Conservation (phyloP, 1,139 yeast species). For the Debaryomyces nepalensis region DNA sequence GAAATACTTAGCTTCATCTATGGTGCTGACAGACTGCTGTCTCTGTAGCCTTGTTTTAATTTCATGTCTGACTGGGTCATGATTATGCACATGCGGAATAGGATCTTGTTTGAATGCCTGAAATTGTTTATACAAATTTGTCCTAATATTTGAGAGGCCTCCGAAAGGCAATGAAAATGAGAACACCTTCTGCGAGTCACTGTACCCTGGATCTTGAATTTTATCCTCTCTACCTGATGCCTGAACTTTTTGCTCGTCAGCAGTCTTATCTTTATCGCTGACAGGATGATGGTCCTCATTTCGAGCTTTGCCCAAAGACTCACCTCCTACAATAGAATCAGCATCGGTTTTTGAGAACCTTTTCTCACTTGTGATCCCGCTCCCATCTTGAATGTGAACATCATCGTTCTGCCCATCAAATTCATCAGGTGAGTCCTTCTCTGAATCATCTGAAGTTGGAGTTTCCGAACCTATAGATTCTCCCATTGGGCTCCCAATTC, state of each 20-base stretch:
- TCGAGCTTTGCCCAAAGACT: conserved; percentile 23
- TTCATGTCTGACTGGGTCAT: conserved; percentile 31
- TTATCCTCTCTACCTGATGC: conserved; percentile 13
- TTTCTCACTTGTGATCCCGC: conserved; percentile 6
- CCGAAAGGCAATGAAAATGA: conserved; percentile 49
- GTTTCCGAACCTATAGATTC: conserved; percentile 1
- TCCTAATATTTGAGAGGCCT: conserved; percentile 32
- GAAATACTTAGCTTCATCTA: conserved; percentile 67
- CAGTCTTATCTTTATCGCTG: conserved; percentile 7
- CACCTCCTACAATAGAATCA: conserved; percentile 48
- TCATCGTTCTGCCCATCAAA: background rate
- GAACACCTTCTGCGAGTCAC: conserved; percentile 37
- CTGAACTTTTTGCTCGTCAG: conserved; percentile 5
- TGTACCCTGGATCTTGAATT: conserved; percentile 21
- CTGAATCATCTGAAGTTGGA: conserved; percentile 6
- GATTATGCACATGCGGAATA: conserved; percentile 29
- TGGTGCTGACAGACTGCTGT: conserved; percentile 61
- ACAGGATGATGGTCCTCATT: conserved; percentile 10
- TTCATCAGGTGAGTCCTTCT: background rate
- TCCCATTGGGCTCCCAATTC: background rate
- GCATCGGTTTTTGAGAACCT: conserved; percentile 38
- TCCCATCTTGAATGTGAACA: too few relatives aligned
- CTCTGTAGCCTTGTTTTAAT: conserved; percentile 54
- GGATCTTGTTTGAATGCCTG: conserved; percentile 27
- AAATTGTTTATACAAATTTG: conserved; percentile 31